phyloP scores from a whole-genome alignment of 2,329 filamentous ascomycete species.

The Dothistroma septosporum region DNA sequence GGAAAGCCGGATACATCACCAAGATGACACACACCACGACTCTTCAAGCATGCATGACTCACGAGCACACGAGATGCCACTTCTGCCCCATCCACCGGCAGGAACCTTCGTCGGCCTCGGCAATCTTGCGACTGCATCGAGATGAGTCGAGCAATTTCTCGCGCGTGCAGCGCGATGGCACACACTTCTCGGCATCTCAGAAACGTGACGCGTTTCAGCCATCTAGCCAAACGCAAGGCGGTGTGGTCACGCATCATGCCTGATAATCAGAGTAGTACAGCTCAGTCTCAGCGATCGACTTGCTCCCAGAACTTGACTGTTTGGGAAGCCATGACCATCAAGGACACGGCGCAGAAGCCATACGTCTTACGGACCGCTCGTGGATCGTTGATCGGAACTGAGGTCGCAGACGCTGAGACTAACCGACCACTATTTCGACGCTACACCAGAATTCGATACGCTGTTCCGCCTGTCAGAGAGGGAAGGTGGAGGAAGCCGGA shows the following conservation, averaged over 20 bases:
- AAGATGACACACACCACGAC: too few species aligned
- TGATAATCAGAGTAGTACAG: background rate
- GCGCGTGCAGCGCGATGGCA: background rate
- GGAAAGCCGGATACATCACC: background rate
- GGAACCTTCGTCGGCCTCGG: background rate
- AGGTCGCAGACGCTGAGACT: constrained; percentile 14
- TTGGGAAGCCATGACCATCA: constrained; percentile 2
- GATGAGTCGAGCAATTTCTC: background rate
- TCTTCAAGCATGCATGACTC: background rate
- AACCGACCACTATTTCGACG: constrained; percentile 16
- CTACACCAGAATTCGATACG: constrained; percentile 18
- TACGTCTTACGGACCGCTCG: constrained; percentile 14
- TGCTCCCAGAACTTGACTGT: background rate
- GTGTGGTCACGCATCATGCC: background rate
- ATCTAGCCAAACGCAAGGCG: background rate
- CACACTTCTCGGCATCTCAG: background rate
- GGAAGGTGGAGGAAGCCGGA: constrained; percentile 20
- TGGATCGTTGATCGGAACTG: constrained; percentile 16
- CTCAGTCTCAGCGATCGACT: background rate
- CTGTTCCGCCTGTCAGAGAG: constrained; percentile 15
- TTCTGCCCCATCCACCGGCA: background rate
- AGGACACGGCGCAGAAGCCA: constrained; percentile 13
- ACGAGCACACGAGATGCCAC: background rate
- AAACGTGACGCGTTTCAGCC: background rate
- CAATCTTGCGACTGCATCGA: background rate